Percentiles rank a stretch among this genome's conserved stretches.
Conservation (phyloP, 768 basidiomycete genomes). For the Lactifluus echinatus region DNA sequence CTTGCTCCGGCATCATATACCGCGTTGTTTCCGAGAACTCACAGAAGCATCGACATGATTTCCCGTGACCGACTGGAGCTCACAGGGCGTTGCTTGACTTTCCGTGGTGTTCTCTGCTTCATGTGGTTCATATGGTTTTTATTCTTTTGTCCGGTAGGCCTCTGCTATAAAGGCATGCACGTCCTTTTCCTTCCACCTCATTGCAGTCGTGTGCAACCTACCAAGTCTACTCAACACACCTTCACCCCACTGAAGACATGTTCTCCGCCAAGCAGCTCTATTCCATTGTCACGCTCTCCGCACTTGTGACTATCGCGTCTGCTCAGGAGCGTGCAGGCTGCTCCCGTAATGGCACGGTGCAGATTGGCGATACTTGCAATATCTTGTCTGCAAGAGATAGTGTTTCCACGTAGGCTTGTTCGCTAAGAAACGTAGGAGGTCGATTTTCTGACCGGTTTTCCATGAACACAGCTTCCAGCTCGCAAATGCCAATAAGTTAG, state of each 20-base stretch:
- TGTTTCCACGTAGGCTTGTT: conserved; percentile 36
- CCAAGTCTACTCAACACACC: too few relatives aligned
- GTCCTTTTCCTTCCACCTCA: too few relatives aligned
- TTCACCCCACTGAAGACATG: neutral
- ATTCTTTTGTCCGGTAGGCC: too few relatives aligned
- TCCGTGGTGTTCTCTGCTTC: too few relatives aligned
- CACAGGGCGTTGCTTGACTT: too few relatives aligned
- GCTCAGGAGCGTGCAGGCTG: conserved; percentile 29
- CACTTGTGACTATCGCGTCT: neutral
- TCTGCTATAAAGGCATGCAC: too few relatives aligned
- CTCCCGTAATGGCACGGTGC: conserved; percentile 44
- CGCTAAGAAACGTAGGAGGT: neutral
- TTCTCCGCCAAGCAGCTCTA: neutral
- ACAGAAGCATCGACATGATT: too few relatives aligned
- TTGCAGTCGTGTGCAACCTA: too few relatives aligned
- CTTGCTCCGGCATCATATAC: too few relatives aligned
- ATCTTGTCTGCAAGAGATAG: conserved; percentile 39
- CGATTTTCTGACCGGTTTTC: neutral
- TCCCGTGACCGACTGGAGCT: too few relatives aligned
- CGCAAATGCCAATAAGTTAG: conserved; percentile 38
- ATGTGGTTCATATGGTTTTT: too few relatives aligned
- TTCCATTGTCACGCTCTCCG: neutral
- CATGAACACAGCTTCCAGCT: conserved; percentile 44
- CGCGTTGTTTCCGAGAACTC: too few relatives aligned
- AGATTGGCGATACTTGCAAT: conserved; percentile 46